Percentiles rank a stretch among this genome's conserved stretches.
Evolutionary conservation across 768 basidiomycete genomes (phyloP).

Genomic region (Cyclocybe aegerita): DNA sequence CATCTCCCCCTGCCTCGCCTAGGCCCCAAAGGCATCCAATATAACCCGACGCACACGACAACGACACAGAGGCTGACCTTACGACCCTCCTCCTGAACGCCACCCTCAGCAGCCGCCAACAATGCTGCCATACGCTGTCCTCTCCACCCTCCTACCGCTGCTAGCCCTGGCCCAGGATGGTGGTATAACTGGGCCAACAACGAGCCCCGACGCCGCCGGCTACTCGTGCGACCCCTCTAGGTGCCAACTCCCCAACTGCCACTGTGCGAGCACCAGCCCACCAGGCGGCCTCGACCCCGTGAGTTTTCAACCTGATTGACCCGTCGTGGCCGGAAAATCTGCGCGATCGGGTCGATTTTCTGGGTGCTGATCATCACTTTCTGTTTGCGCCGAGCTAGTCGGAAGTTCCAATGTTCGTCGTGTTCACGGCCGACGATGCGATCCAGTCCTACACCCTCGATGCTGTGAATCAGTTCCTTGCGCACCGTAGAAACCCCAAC

Average conservation of each 20-base stretch:
- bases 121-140: conserved; percentile 22
- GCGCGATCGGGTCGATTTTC: background rate
- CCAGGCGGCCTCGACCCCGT: conserved; percentile 71
- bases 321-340: background rate
- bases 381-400: conserved; percentile 31
- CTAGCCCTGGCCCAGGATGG: conserved; percentile 54
- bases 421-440: conserved; percentile 78
- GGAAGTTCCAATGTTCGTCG: conserved; percentile 64
- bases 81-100: background rate
- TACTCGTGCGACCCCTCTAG: conserved; percentile 67
- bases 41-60: background rate
- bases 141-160: conserved; percentile 28
- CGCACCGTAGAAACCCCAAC: conserved; percentile 73
- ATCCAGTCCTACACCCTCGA: conserved; percentile 76
- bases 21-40: background rate
- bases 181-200: conserved; percentile 49
- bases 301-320: conserved; percentile 24
- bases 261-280: conserved; percentile 71
- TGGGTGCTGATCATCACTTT: background rate
- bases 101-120: conserved; percentile 3
- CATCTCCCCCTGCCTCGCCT: background rate
- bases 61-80: too few species aligned
- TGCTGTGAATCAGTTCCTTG: conserved; percentile 72
- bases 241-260: conserved; percentile 70
- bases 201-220: conserved; percentile 52